Conservation (phyloP, 2,329 filamentous ascomycete genomes). For the Coniochaeta hoffmannii region DNA sequence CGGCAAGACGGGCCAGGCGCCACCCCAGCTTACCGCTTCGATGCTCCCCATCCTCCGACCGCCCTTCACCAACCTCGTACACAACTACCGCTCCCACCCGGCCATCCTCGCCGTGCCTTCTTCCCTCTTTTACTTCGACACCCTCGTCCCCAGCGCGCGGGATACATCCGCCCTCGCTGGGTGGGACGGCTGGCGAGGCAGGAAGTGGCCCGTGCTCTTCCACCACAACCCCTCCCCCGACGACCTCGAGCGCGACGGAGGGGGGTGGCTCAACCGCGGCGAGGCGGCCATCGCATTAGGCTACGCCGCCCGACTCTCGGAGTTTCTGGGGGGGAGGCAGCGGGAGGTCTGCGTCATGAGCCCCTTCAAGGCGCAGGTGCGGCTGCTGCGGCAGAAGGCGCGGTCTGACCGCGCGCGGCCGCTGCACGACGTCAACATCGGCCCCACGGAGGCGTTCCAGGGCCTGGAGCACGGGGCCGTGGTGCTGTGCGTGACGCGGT, state of each 20-base stretch:
- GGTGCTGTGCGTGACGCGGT: slow-evolving; percentile 16
- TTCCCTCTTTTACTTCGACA: slow-evolving; percentile 15
- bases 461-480: slow-evolving; percentile 15
- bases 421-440: slow-evolving; percentile 15
- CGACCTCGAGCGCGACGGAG: slow-evolving; percentile 12
- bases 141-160: slow-evolving; percentile 6
- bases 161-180: slow-evolving; percentile 3
- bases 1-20: slow-evolving; percentile 5
- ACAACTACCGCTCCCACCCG: slow-evolving; percentile 17
- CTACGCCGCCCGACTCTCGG: slow-evolving; percentile 9
- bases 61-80: slow-evolving; percentile 15
- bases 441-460: slow-evolving; percentile 17
- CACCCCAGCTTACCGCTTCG: slow-evolving; percentile 4
- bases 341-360: slow-evolving; percentile 14
- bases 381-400: slow-evolving; percentile 8
- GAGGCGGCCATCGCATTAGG: slow-evolving; percentile 11
- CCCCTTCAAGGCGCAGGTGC: slow-evolving; percentile 16
- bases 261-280: slow-evolving; percentile 15
- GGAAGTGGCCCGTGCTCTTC: slow-evolving; percentile 13
- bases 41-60: slow-evolving; percentile 15
- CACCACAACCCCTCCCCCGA: slow-evolving; percentile 14
- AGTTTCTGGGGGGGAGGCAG: slow-evolving; percentile 6
- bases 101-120: slow-evolving; percentile 17
- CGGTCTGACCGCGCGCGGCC: background rate
- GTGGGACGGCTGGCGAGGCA: slow-evolving; percentile 13